phyloP scores from a whole-genome alignment of 1,139 yeast genomes.

The Magnusiomyces suaveolens region DNA sequence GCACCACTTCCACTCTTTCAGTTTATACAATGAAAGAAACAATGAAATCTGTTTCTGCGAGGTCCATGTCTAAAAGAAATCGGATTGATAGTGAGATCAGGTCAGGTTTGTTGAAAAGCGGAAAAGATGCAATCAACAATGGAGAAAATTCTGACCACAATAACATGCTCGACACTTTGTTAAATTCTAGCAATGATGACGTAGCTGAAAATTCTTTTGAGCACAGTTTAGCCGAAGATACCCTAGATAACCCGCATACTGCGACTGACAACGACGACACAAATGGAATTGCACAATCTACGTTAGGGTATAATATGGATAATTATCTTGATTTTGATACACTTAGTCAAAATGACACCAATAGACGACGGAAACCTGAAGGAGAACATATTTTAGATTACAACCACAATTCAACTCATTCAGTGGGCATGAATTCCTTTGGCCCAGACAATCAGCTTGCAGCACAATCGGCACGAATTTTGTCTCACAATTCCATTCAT shows the following conservation, averaged over 20 bases:
- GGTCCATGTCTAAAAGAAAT: background rate
- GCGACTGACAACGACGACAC: background rate
- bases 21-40: constrained; percentile 15
- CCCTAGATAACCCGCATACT: background rate
- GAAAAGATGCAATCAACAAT: background rate
- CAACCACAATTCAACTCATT: no score
- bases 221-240: background rate
- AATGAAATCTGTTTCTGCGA: constrained; percentile 4
- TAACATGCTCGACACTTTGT: no score
- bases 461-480: background rate
- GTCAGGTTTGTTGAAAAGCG: no score
- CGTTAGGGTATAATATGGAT: background rate
- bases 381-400: background rate
- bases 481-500: no score
- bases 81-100: background rate
- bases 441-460: no score
- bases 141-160: no score
- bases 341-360: background rate
- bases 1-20: constrained; percentile 12
- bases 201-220: background rate
- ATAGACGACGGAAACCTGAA: background rate
- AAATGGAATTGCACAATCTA: background rate
- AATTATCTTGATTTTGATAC: background rate
- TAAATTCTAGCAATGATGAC: background rate
- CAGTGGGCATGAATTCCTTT: no score